Evolutionary conservation across 495 filamentous ascomycete species (phyloP).

Genomic region (Elaphomyces granulatus): DNA sequence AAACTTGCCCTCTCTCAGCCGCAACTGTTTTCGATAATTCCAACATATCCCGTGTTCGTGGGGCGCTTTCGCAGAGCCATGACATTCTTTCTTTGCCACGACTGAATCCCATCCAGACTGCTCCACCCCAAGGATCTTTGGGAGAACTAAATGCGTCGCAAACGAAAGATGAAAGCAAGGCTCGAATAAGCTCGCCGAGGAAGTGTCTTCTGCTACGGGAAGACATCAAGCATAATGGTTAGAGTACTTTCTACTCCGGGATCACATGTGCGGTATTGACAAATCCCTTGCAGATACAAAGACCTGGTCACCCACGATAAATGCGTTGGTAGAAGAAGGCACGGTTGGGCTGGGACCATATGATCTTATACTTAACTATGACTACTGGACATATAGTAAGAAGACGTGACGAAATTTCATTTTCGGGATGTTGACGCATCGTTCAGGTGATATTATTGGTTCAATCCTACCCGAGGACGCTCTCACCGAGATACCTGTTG

Average conservation of each 20-base stretch:
- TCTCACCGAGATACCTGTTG: slow-evolving; percentile 64
- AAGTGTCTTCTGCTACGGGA: slow-evolving; percentile 69
- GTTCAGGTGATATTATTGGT: slow-evolving; percentile 61
- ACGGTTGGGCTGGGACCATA: slow-evolving; percentile 58
- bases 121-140: background rate
- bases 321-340: slow-evolving; percentile 48
- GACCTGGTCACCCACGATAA: slow-evolving; percentile 60
- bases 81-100: slow-evolving; percentile 50
- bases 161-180: background rate
- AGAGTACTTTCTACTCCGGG: no score
- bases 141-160: slow-evolving; percentile 10
- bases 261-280: slow-evolving; percentile 30
- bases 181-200: slow-evolving; percentile 15
- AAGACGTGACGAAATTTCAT: no score
- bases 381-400: slow-evolving; percentile 71
- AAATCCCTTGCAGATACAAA: slow-evolving; percentile 41
- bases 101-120: slow-evolving; percentile 33
- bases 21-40: slow-evolving; percentile 58
- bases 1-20: slow-evolving; percentile 59
- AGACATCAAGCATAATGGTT: slow-evolving; percentile 55
- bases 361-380: slow-evolving; percentile 61
- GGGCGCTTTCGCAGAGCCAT: slow-evolving; percentile 37
- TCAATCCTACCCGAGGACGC: slow-evolving; percentile 58
- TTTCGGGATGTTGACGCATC: no score
- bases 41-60: slow-evolving; percentile 53